Percentiles rank a stretch among this genome's conserved stretches.
These are phyloP conservation scores for Linnemannia hyalina DNA, from an alignment of 192 early-diverging fungal species.

Conservation along the genomic window DNA sequence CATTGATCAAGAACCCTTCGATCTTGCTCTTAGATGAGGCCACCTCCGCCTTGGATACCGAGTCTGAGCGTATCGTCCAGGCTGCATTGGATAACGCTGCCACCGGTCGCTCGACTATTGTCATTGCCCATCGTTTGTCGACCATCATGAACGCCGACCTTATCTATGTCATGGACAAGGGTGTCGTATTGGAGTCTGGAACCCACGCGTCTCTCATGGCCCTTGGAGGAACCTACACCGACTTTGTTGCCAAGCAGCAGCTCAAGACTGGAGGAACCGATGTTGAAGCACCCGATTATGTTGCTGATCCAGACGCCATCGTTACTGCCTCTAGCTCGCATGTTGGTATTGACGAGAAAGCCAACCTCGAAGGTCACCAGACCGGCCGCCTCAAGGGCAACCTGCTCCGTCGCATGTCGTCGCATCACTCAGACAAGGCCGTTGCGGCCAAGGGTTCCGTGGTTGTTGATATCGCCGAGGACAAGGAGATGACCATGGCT, in stretches of 20 bases:
- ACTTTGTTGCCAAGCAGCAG: conserved; percentile 74
- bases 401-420: conserved; percentile 7
- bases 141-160: conserved; percentile 88
- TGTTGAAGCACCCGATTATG: conserved; percentile 34
- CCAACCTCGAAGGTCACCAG: conserved; percentile 55
- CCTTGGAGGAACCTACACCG: conserved; percentile 67
- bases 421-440: not conserved
- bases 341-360: conserved; percentile 1
- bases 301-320: not conserved
- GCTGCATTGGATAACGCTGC: conserved; percentile 82
- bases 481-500: not conserved
- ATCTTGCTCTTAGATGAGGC: conserved; percentile 92
- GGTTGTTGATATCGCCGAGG: not conserved
- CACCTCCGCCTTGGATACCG: conserved; percentile 88
- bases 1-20: conserved; percentile 87
- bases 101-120: conserved; percentile 86
- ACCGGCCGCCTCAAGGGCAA: conserved; percentile 70
- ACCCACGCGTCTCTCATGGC: conserved; percentile 80
- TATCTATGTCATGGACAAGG: conserved; percentile 86
- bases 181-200: conserved; percentile 79
- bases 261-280: conserved; percentile 55
- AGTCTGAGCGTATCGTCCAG: conserved; percentile 83
- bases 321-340: conserved; percentile 3
- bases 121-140: conserved; percentile 90
- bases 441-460: not conserved